phyloP scores from a whole-genome alignment of 345 rosid genomes.

The Microcos paniculata region DNA sequence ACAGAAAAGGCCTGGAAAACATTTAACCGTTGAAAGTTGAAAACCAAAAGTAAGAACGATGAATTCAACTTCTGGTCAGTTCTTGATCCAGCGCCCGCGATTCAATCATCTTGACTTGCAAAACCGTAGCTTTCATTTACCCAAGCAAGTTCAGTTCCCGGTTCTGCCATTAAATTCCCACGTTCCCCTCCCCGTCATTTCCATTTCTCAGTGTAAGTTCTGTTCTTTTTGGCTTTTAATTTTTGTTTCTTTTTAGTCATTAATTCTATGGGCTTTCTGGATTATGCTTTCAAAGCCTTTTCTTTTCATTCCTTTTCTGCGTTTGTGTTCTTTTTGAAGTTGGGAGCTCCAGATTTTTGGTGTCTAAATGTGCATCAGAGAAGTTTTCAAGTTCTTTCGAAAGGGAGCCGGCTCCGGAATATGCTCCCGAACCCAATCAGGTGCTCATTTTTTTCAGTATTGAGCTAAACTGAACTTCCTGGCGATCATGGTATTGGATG shows the following conservation, averaged over 20 bases:
- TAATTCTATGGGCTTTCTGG: neutral
- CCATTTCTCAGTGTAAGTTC: conserved; percentile 36
- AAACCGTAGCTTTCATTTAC: neutral
- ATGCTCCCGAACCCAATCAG: neutral
- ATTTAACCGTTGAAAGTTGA: neutral
- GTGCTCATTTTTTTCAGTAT: conserved; percentile 4
- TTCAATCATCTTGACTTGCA: conserved; percentile 13
- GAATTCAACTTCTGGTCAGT: conserved; percentile 8
- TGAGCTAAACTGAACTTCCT: neutral
- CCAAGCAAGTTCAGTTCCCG: conserved; percentile 12
- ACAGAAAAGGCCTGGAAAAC: neutral
- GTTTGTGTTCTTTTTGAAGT: conserved; percentile 13
- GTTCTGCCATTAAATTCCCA: conserved; percentile 18
- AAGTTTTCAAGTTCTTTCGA: conserved; percentile 39
- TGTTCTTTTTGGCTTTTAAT: neutral
- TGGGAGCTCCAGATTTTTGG: conserved; percentile 35
- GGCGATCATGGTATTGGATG: neutral
- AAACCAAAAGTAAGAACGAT: neutral
- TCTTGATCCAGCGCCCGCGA: conserved; percentile 8
- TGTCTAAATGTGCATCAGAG: conserved; percentile 38
- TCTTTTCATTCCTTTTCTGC: neutral
- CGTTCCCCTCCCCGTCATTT: conserved; percentile 22
- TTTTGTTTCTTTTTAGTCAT: neutral
- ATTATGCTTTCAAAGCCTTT: neutral
- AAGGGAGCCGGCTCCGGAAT: conserved; percentile 41